A percentile compares a stretch with the other conserved stretches of the same genome.
Conservation (phyloP, 2,329 filamentous ascomycete species). For the Bretziella fagacearum region DNA sequence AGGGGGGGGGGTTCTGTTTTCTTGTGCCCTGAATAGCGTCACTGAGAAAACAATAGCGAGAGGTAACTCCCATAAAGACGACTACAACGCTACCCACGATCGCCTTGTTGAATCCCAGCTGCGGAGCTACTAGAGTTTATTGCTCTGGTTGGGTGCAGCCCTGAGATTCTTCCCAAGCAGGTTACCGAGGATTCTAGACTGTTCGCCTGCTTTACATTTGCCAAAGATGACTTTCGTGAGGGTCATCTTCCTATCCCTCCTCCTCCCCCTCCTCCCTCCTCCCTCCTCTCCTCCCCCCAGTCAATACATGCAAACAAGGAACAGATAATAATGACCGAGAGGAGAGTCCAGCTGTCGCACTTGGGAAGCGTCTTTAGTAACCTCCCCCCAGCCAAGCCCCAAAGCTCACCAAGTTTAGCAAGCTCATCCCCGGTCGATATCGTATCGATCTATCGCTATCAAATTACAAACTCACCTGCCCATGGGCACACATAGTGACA, state of each 20-base stretch:
- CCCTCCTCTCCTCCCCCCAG: too few relatives aligned
- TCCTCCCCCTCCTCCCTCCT: too few relatives aligned
- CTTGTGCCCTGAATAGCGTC: neutral
- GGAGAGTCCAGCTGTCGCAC: neutral
- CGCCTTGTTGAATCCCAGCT: conserved; percentile 1
- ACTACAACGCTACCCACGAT: neutral
- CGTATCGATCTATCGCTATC: neutral
- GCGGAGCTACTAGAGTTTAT: neutral
- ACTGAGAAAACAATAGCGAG: conserved; percentile 1
- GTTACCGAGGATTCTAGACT: neutral
- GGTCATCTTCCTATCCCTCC: too few relatives aligned
- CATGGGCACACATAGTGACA: neutral
- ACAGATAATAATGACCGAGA: neutral
- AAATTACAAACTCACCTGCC: neutral
- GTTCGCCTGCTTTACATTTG: neutral
- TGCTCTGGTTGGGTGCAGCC: neutral
- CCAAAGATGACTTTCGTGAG: neutral
- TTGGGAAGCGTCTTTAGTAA: neutral
- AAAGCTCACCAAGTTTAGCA: neutral
- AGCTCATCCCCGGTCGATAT: neutral
- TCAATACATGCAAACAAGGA: neutral
- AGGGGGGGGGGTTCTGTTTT: too few relatives aligned
- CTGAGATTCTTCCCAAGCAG: neutral
- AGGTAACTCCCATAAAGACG: neutral
- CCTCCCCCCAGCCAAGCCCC: neutral